Conservation (phyloP, 176 grass and related monocot genomes). For the Cenchrus fungigraminus region DNA sequence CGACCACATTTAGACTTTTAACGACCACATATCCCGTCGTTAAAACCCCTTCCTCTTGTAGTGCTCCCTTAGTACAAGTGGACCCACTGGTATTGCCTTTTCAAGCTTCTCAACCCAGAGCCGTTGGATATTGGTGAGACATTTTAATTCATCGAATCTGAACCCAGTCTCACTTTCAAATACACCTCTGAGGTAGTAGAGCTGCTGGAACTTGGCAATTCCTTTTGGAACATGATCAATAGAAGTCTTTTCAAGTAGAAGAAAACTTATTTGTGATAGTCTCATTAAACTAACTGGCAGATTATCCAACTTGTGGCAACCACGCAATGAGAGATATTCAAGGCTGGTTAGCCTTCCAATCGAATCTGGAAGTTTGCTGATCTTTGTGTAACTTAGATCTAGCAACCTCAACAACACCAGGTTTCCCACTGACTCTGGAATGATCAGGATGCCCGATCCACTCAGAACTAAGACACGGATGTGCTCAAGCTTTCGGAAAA, state of each 20-base stretch:
- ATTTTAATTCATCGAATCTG: slow-evolving; percentile 37
- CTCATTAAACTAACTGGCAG: slow-evolving; percentile 30
- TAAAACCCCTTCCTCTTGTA: too few species aligned
- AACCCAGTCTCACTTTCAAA: slow-evolving; percentile 6
- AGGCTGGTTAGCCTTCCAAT: slow-evolving; percentile 35
- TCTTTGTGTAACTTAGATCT: not conserved
- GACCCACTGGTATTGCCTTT: not conserved
- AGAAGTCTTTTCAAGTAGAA: not conserved
- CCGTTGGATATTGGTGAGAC: slow-evolving; percentile 23
- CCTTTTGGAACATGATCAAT: not conserved
- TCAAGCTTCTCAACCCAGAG: slow-evolving; percentile 25
- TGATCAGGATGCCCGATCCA: not conserved
- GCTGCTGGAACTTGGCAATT: slow-evolving; percentile 25
- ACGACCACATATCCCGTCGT: too few species aligned
- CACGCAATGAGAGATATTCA: slow-evolving; percentile 8
- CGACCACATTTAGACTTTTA: too few species aligned
- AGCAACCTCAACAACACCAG: slow-evolving; percentile 28
- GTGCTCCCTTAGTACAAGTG: not conserved
- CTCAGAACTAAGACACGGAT: slow-evolving; percentile 40
- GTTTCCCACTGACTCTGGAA: slow-evolving; percentile 18
- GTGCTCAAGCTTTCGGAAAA: slow-evolving; percentile 14
- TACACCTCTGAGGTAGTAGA: slow-evolving; percentile 39
- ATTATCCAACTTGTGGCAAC: not conserved
- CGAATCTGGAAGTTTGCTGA: slow-evolving; percentile 20
- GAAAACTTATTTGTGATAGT: slow-evolving; percentile 27